Evolutionary conservation across 768 basidiomycete species (phyloP).

Genomic region (Trametes punicea): DNA sequence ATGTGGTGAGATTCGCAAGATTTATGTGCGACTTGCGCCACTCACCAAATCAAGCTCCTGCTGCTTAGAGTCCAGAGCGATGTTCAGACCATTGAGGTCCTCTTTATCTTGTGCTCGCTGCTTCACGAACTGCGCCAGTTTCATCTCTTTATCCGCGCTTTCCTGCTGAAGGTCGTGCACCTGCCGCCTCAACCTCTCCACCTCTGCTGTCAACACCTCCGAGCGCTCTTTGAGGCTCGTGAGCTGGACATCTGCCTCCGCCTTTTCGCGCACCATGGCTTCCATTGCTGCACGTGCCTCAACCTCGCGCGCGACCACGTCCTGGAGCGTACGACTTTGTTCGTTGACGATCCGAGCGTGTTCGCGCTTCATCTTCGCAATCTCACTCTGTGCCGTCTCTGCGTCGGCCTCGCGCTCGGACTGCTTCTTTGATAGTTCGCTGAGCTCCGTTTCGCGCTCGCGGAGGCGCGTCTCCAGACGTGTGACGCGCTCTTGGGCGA

Average conservation of each 20-base stretch:
- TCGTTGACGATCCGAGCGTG: slow-evolving; percentile 48
- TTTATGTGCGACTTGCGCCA: slow-evolving; percentile 14
- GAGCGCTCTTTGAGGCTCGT: slow-evolving; percentile 49
- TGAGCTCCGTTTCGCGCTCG: slow-evolving; percentile 54
- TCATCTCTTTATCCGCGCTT: slow-evolving; percentile 82
- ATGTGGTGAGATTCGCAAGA: neutral
- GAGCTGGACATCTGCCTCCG: slow-evolving; percentile 51
- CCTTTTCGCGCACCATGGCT: slow-evolving; percentile 48
- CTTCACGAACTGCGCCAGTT: slow-evolving; percentile 69
- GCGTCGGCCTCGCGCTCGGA: slow-evolving; percentile 48
- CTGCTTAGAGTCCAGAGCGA: slow-evolving; percentile 91
- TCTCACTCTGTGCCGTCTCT: slow-evolving; percentile 52
- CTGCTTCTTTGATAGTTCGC: slow-evolving; percentile 44
- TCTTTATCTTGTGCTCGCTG: slow-evolving; percentile 66
- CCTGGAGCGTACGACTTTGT: slow-evolving; percentile 44
- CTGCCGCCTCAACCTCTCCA: slow-evolving; percentile 56
- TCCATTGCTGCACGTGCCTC: slow-evolving; percentile 48
- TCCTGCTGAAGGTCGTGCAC: slow-evolving; percentile 73
- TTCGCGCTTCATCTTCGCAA: slow-evolving; percentile 53
- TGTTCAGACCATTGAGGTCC: slow-evolving; percentile 80
- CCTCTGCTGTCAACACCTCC: slow-evolving; percentile 46
- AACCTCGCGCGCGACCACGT: slow-evolving; percentile 44
- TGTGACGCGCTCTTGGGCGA: slow-evolving; percentile 47
- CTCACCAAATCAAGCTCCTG: slow-evolving; percentile 88
- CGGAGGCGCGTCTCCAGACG: slow-evolving; percentile 57